Conservation (phyloP, 768 basidiomycete species). For the Xerocomellus amylosporus region DNA sequence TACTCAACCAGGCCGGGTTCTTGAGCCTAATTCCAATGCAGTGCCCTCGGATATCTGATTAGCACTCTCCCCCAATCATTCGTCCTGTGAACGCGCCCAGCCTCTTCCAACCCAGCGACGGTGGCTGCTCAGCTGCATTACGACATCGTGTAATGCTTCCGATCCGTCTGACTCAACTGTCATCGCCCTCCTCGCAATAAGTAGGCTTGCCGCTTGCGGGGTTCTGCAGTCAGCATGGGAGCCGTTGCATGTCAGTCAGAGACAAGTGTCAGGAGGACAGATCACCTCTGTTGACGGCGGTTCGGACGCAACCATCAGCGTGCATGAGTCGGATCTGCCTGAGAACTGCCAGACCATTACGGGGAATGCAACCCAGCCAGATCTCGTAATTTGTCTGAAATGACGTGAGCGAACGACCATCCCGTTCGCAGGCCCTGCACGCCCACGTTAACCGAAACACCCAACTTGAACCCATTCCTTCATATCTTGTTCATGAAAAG, state of each 20-base stretch:
- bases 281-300: constrained; percentile 17
- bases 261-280: constrained; percentile 17
- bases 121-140: neutral
- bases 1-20: constrained; percentile 18
- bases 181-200: constrained; percentile 6
- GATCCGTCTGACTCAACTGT: constrained; percentile 8
- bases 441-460: constrained; percentile 23
- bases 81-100: constrained; percentile 19
- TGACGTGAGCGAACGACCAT: constrained; percentile 16
- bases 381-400: constrained; percentile 12
- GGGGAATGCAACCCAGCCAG: constrained; percentile 12
- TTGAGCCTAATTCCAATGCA: constrained; percentile 37
- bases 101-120: constrained; percentile 29
- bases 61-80: constrained; percentile 26
- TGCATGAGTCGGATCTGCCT: constrained; percentile 30
- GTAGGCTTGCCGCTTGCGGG: constrained; percentile 7
- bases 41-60: constrained; percentile 39
- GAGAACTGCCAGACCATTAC: constrained; percentile 22
- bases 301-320: constrained; percentile 2
- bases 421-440: constrained; percentile 15
- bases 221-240: constrained; percentile 6
- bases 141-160: constrained; percentile 8
- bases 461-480: neutral
- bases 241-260: constrained; percentile 17
- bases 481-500: constrained; percentile 11